Base-by-base conservation (phyloP, 2,329 filamentous ascomycete genomes). In the Sarocladiaceae sp. region DNA sequence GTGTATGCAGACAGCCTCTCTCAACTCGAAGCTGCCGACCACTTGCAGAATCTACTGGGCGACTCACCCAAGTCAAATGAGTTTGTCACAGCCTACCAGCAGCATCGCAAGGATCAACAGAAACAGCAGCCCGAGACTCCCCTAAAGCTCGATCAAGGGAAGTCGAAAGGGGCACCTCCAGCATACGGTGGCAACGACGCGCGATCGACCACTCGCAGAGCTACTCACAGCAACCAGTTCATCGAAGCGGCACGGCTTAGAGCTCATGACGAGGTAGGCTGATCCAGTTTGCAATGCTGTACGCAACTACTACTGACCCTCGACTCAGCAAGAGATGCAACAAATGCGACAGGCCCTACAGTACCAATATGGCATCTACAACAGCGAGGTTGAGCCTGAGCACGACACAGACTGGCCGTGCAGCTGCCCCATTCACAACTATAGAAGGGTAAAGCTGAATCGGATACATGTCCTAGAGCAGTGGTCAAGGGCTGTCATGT, bases 401-500 rank as follows among this genome's bases (percentile, higher is more conserved):
- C 67, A 71, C 47, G 66, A 70, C 7, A 53, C 55, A 10, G 63
- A 67, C 4, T 60, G 58, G 46, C 56, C 54, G 21, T 72, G 69
- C 49, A 45, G 45, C 31, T 72, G 69, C 47, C 45, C 55, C 2
- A 63, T 71, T 34, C 67, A 69, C 47, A 48, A 56, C 19, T 72
- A 69, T 48, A 50, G 61, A 42, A 48, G 47, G 13, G 53, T 48
- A 35, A 70, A 70, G 49, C 53, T 53, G 44, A 48, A 45, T n/a
- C 61, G 68, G 6, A 57, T 64, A 19, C 40, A 39, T 4, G 58
- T 69, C 2, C 65, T 68, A 44, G 55, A 66, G 5, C 57, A 56
- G 50, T 72, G 69, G 69, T 62, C 62, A 15, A 60, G 61, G 46
- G 69, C 69, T 1, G 68, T 72, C 44, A 67, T 69, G 59, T 72